phyloP scores from a whole-genome alignment of 495 filamentous ascomycete species.

The Daldinia bambusicola region DNA sequence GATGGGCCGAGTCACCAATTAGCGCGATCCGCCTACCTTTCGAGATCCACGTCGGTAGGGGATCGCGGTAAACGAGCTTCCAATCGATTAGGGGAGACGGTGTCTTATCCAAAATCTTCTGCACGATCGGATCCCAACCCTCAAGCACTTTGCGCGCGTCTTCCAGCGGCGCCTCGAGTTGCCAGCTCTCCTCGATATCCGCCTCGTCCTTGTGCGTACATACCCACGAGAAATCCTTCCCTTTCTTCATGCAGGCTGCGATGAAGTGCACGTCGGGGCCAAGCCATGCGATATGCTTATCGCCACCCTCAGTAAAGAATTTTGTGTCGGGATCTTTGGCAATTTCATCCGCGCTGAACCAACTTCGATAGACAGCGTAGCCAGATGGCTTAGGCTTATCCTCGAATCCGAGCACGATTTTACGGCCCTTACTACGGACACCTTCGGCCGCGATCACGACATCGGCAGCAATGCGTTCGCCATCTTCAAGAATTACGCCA shows the following conservation, averaged over 20 bases:
- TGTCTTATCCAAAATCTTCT: conserved; percentile 68
- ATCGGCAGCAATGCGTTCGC: conserved; percentile 62
- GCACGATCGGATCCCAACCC: conserved; percentile 73
- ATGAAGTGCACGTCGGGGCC: conserved; percentile 74
- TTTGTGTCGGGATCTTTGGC: conserved; percentile 69
- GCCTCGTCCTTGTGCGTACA: conserved; percentile 66
- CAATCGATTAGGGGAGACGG: conserved; percentile 71
- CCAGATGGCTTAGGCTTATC: conserved; percentile 68
- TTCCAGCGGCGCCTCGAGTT: conserved; percentile 66
- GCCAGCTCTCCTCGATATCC: conserved; percentile 73
- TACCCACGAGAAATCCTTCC: conserved; percentile 75
- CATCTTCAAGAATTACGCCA: conserved; percentile 63
- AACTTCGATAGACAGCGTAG: conserved; percentile 68
- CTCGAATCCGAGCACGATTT: conserved; percentile 70
- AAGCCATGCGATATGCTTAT: conserved; percentile 68
- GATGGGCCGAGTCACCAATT: conserved; percentile 77
- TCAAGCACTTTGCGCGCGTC: conserved; percentile 68
- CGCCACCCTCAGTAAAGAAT: conserved; percentile 70
- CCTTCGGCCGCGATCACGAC: conserved; percentile 73
- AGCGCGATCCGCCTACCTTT: conserved; percentile 66
- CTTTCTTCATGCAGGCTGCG: conserved; percentile 68
- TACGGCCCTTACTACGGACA: conserved; percentile 67
- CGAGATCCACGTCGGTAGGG: conserved; percentile 72
- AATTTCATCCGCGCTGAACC: conserved; percentile 69
- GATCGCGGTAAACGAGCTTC: conserved; percentile 78